Evolutionary conservation across 2,329 filamentous ascomycete species (phyloP).

Genomic region (Stachybotrys chlorohalonatus): DNA sequence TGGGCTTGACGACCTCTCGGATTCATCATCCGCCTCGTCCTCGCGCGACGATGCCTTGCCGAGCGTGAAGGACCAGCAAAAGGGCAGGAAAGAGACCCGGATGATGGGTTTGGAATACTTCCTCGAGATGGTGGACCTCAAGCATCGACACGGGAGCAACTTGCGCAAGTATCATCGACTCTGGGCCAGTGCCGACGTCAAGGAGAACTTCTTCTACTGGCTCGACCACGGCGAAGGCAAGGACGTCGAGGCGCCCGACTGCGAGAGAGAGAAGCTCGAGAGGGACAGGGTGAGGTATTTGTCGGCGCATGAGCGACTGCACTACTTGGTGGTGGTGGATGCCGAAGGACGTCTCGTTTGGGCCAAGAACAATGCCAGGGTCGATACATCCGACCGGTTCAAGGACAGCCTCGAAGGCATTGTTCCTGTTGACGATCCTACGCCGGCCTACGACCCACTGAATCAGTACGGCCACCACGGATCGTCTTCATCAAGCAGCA

Average conservation of each 20-base stretch:
- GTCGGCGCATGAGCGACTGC: slow-evolving; percentile 68
- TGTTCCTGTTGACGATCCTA: slow-evolving; percentile 51
- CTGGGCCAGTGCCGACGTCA: slow-evolving; percentile 70
- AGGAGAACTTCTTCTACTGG: slow-evolving; percentile 93
- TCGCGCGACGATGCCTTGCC: slow-evolving; percentile 12
- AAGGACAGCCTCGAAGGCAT: slow-evolving; percentile 74
- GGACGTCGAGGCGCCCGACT: slow-evolving; percentile 58
- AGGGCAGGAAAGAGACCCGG: slow-evolving; percentile 47
- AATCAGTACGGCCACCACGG: neutral
- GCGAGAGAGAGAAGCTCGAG: slow-evolving; percentile 66
- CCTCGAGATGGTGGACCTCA: slow-evolving; percentile 73
- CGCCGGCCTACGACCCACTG: slow-evolving; percentile 38
- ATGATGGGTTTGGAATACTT: slow-evolving; percentile 85
- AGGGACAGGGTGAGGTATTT: slow-evolving; percentile 77
- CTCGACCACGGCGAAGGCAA: slow-evolving; percentile 73
- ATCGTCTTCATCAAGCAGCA: slow-evolving; percentile 5
- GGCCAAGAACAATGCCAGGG: slow-evolving; percentile 71
- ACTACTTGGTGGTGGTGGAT: slow-evolving; percentile 74
- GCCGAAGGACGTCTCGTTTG: slow-evolving; percentile 68
- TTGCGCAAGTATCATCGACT: slow-evolving; percentile 72
- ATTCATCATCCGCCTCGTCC: slow-evolving; percentile 26
- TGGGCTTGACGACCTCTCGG: slow-evolving; percentile 54
- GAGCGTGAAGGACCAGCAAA: slow-evolving; percentile 38
- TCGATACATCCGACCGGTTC: slow-evolving; percentile 67
- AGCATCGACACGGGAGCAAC: slow-evolving; percentile 82